Evolutionary conservation across 148 eudicot species (phyloP), one percentile per base, ranked within the genome.

Genomic region (Fagopyrum esculentum): DNA sequence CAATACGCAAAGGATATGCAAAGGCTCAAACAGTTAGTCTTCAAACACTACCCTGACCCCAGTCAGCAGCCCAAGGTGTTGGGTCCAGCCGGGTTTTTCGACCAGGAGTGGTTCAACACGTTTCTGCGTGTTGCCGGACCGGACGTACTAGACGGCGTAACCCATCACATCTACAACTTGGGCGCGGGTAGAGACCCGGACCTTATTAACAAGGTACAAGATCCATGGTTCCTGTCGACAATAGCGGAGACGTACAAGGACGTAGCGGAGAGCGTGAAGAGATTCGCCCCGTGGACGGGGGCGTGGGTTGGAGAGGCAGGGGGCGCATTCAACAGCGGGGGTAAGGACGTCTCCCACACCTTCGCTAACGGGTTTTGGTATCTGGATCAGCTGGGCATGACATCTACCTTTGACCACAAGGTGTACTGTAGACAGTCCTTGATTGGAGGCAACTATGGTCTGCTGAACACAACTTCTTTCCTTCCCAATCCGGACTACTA

Each of bases 281-380:
- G 9, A 3, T 78, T 71, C 43, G 81, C 78, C 3, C 84, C 88
- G 45, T 82, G 80, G 83, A 30, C 81, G 5, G 78, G 60, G 0
- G 82, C 84, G 0, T 87, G 91, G 91, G 86, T 87, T 55, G 84
- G 91, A 12, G 91, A 87, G 76, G 74, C 87, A 1, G 88, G 91
- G 68, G 85, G 92, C 15, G 90, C 88, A 73, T 86, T 80, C 26
- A 81, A 86, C 74, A 88, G 89, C 61, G 88, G 90, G 15, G 82
- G 90, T 76, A 82, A 80, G 69, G 69, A 79, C 56, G 83, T 86
- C 2, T 82, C 89, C 0, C 78, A 85, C 22, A 74, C 87, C n/a
- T 88, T 88, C 57, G 92, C 69, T 35, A 35, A 35, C 40, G 40
- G 40, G 40, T 35, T 35, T 35, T 35, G 40, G 40, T 35, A 35